phyloP scores from a whole-genome alignment of 2,329 filamentous ascomycete genomes.

The Arthrobotrys entomopaga region DNA sequence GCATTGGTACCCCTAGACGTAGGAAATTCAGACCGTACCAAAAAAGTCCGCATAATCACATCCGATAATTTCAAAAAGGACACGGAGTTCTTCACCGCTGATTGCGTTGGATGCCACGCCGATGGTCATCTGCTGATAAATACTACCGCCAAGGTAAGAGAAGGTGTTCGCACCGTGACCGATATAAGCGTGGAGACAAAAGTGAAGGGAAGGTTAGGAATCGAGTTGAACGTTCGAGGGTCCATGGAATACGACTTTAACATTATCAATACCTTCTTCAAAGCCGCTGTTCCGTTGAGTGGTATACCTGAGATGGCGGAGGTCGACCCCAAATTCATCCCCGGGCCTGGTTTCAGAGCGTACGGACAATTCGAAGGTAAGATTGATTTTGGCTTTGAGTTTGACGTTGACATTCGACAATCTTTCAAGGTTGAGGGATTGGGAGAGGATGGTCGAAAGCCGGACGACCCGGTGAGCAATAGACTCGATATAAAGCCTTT shows the following conservation, averaged over 20 bases:
- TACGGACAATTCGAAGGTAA: conserved; percentile 14
- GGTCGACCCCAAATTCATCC: conserved; percentile 7
- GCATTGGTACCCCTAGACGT: conserved; percentile 5
- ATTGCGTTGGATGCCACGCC: conserved; percentile 21
- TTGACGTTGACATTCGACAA: conserved; percentile 7
- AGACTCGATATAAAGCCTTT: conserved; percentile 20
- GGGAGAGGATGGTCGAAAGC: conserved; percentile 11
- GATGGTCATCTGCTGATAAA: not conserved
- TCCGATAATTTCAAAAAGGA: conserved; percentile 12
- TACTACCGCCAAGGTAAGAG: conserved; percentile 1
- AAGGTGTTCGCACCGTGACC: conserved; percentile 7
- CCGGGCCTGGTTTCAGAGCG: conserved; percentile 8
- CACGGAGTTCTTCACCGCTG: conserved; percentile 8
- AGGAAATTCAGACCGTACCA: conserved; percentile 7
- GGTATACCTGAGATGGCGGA: conserved; percentile 9
- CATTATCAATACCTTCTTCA: conserved; percentile 19
- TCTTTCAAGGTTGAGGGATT: not conserved
- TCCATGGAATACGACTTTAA: conserved; percentile 15
- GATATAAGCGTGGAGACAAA: conserved; percentile 6
- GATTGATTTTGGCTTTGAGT: conserved; percentile 11
- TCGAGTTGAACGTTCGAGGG: conserved; percentile 8
- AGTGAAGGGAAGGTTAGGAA: conserved; percentile 11
- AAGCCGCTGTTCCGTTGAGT: conserved; percentile 9
- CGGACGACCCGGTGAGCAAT: not conserved
- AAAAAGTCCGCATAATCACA: conserved; percentile 6